Evolutionary conservation across 2,329 filamentous ascomycete species (phyloP).

Genomic region (Metarhizium robertsii): DNA sequence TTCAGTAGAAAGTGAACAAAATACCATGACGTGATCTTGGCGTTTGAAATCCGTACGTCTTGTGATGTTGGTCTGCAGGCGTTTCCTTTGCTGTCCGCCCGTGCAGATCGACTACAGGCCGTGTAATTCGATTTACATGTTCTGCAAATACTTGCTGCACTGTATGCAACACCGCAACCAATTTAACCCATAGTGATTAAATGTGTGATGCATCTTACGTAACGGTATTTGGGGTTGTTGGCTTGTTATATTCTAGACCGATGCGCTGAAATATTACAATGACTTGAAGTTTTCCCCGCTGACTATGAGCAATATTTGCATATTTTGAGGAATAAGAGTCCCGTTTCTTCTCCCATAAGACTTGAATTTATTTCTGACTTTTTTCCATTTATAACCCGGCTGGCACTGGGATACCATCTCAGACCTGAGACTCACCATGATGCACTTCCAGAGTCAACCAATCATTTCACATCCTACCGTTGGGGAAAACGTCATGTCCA

Average conservation of each 20-base stretch:
- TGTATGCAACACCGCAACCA: not conserved
- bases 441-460: not conserved
- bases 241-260: too few species aligned
- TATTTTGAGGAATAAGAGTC: too few species aligned
- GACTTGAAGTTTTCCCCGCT: too few species aligned
- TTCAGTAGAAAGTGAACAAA: not conserved
- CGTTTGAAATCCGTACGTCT: not conserved
- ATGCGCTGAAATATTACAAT: too few species aligned
- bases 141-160: not conserved
- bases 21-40: not conserved
- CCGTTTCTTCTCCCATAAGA: too few species aligned
- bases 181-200: too few species aligned
- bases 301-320: too few species aligned
- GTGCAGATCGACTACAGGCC: not conserved
- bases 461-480: not conserved
- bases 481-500: not conserved
- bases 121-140: not conserved
- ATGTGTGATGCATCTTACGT: too few species aligned
- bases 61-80: not conserved
- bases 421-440: not conserved
- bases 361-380: too few species aligned
- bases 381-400: too few species aligned
- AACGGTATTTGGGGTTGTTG: too few species aligned
- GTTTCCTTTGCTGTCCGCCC: not conserved
- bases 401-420: not conserved